Evolutionary conservation across 352 stramenopile genomes (phyloP), one percentile per base, ranked within the genome.

Genomic region (Globisporangium cylindrosporum): DNA sequence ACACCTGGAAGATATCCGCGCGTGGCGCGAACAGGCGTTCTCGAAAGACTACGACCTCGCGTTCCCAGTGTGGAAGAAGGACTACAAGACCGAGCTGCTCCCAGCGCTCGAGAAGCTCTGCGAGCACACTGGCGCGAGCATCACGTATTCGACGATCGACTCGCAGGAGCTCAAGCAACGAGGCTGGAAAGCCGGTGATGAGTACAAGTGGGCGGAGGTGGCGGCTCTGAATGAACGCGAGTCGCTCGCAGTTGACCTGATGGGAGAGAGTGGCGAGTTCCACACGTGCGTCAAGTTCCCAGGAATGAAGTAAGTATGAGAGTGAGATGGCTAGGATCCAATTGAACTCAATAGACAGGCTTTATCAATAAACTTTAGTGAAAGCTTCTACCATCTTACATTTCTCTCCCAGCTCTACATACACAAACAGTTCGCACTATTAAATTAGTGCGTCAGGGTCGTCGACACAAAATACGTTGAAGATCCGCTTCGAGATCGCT

Each of bases 211-310:
- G 70, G 59, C 68, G 63, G 32, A 63, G 1, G 62, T 87, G 2
- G 55, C 71, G 56, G 48, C 73, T n/a, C 53, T 76, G 36, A 86
- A 86, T 65, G 53, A 49, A 22, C 20, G 18, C 4, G 29, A 53
- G 8, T 34, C 27, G 24, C 60, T 66, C 12, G 3, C 48, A 24
- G 48, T 93, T 6, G 91, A 97, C 75, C 72, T 85, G 14, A 97
- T 97, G 86, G 91, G 91, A 32, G 91, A 98, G 58, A 73, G 84
- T 66, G 91, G 91, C 43, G 91, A 98, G 77, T 98, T 97, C 75
- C 91, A 98, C 80, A 94, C 89, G 15, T 79, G 92, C 25, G 90
- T 91, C 34, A 73, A 88, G 69, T 89, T 98, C 46, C 79, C 75
- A 20, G 69, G 73, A 12, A 87, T 97, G 89, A 71, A 61, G 12